These are phyloP conservation scores for Penicillium longicatenatum DNA, from an alignment of 495 filamentous ascomycete genomes.

Conservation along the genomic window DNA sequence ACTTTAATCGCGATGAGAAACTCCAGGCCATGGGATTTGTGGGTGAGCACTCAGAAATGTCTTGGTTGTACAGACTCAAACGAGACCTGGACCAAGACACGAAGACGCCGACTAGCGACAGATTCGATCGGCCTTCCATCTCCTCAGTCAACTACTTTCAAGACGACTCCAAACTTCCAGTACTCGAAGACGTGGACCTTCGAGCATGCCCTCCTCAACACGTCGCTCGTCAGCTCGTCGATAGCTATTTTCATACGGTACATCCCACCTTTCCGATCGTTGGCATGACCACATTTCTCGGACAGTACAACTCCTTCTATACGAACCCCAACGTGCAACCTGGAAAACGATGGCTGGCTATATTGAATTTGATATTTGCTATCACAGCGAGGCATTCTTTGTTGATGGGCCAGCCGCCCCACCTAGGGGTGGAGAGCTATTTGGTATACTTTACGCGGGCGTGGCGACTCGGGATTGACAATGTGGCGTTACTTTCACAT, in stretches of 20 bases:
- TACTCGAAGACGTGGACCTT: constrained; percentile 47
- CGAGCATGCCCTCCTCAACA: constrained; percentile 49
- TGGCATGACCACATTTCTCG: constrained; percentile 44
- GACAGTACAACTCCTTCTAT: constrained; percentile 46
- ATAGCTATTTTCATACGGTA: constrained; percentile 56
- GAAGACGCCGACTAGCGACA: constrained; percentile 17
- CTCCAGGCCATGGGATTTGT: constrained; percentile 57
- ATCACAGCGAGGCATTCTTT: constrained; percentile 54
- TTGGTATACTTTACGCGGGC: constrained; percentile 60
- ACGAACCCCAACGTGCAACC: constrained; percentile 35
- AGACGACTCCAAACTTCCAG: constrained; percentile 51
- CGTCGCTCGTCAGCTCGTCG: constrained; percentile 55
- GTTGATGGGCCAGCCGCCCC: constrained; percentile 41
- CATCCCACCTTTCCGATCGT: constrained; percentile 64
- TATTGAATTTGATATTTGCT: constrained; percentile 69
- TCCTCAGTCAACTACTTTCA: constrained; percentile 56
- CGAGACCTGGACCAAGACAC: constrained; percentile 34
- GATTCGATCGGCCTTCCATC: constrained; percentile 30
- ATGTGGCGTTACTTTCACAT: constrained; percentile 50
- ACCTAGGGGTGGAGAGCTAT: constrained; percentile 45
- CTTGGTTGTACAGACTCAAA: constrained; percentile 58
- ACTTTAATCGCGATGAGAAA: constrained; percentile 56
- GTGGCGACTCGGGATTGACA: constrained; percentile 54
- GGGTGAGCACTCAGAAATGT: constrained; percentile 63
- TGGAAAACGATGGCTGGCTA: constrained; percentile 57